Base-by-base conservation (phyloP, 2,329 filamentous ascomycete species). In the Lachnellula hyalina region DNA sequence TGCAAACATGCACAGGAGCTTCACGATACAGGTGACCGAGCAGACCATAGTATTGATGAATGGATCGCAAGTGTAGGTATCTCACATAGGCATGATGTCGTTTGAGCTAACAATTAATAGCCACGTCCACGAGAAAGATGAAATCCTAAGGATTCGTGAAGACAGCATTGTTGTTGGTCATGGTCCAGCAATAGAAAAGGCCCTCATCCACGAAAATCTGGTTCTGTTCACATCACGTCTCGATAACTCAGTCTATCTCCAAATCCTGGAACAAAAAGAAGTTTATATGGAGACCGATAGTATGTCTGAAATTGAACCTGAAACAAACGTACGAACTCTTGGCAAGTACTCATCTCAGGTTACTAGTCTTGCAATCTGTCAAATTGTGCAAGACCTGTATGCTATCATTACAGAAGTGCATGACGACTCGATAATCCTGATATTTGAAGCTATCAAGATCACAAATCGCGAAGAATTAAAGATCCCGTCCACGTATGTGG, bases 11-110 rank as follows among this genome's bases (percentile, higher is more conserved):
- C 62, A 68, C 5, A 65, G 70, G 3, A 69, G 70, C 1, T 67
- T 65, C 1, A 71, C 79, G 5, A 67, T 83, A 2, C 83, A 86
- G 62, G 71, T 85, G 4, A 85, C 83, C 0, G 77, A 80, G 51
- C 68, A 66, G 32, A 65, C 67, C 4, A 65, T 69, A 36, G 57
- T 63, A 6, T 47, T 64, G 14, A 57, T 61, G n/a, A 40, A 55
- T 46, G 53, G 53, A 5, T 17, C 35, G 6, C 42, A 45, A 12
- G 8, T 52, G 67, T 66, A 62, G 54, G 64, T 61, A 3, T 40
- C 15, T 19, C 14, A 14, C 32, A 32, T n/a, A 47, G 4, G 15
- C 9, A 21, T 47, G n/a, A 34, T 28, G 14, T 28, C 28, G 17
- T 35, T 35, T 14, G n/a, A 21, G 23, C 54, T 61, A 38, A 60